Conservation (phyloP, 805 yeast genomes). For the Spencermartinsiella europaea region DNA sequence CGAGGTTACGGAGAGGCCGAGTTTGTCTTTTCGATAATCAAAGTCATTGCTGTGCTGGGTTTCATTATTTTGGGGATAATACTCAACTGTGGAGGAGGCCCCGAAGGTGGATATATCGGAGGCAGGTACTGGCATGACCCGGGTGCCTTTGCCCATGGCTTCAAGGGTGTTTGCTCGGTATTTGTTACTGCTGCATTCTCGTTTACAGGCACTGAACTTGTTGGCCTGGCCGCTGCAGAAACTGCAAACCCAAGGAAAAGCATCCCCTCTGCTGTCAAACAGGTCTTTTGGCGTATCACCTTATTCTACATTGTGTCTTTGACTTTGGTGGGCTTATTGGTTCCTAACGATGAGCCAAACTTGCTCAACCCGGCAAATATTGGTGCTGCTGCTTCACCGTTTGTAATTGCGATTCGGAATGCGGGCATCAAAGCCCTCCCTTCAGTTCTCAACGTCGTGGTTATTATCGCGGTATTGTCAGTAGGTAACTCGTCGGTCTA, state of each 20-base stretch:
- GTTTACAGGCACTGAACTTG: constrained; percentile 69
- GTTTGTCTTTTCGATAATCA: constrained; percentile 52
- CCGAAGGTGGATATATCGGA: constrained; percentile 49
- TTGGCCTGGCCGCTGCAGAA: constrained; percentile 75
- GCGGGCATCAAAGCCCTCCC: constrained; percentile 67
- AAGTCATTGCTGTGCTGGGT: constrained; percentile 54
- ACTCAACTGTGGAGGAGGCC: constrained; percentile 46
- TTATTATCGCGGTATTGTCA: constrained; percentile 61
- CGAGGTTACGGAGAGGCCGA: constrained; percentile 65
- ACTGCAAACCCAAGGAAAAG: constrained; percentile 60
- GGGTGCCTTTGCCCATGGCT: constrained; percentile 57
- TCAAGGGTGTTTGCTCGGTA: constrained; percentile 69
- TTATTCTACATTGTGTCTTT: constrained; percentile 61
- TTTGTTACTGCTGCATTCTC: constrained; percentile 75
- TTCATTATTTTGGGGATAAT: constrained; percentile 57
- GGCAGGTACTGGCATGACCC: constrained; percentile 56
- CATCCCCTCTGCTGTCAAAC: constrained; percentile 70
- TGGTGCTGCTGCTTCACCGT: constrained; percentile 66
- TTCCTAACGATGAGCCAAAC: constrained; percentile 55
- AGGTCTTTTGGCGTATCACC: constrained; percentile 77
- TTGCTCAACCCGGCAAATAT: constrained; percentile 44
- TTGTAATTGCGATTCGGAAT: constrained; percentile 63
- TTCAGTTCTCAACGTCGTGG: constrained; percentile 64
- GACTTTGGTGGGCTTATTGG: constrained; percentile 59
- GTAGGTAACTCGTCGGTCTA: constrained; percentile 71